Base-by-base conservation (phyloP, 225 moss, liverwort and hornwort species). In the Rhytidiadelphus loreus region DNA sequence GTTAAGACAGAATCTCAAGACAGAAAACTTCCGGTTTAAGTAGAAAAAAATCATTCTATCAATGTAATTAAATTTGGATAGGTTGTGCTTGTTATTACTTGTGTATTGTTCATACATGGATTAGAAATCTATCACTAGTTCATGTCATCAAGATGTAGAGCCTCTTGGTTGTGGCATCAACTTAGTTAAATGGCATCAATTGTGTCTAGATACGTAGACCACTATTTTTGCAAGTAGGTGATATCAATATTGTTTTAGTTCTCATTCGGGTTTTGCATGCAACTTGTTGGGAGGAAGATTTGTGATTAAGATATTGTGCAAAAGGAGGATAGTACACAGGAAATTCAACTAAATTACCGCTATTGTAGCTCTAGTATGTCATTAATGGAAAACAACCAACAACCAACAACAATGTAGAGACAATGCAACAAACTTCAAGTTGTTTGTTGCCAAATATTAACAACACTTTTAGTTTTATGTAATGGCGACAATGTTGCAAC, bases 301-400 rank as follows among this genome's bases (percentile, higher is more conserved):
- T 24, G 16, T 44, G 3, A 44, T 44, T 8, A 16, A 26, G 6
- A 72, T 44, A 9, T 29, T 73, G 2, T 43, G 1, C 17, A 46
- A 11, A 44, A 43, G 10, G 29, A 9, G 17, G 28, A 4, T 19
- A 30, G 7, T 46, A 5, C 2, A 19, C 2, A 48, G 1, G 2
- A 48, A 46, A 29, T 11, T 19, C 48, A 74, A 46, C 7, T 7
- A 30, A 18, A 19, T 73, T 19, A 46, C 0, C 4, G 1, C 2
- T 17, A 13, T 32, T 48, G 7, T 2, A 32, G 3, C 0, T 73
- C 46, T 29, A 28, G 6, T 43, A 28, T 32, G 11, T 32, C 7
- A 74, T 18, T 29, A 7, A 11, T 0, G 0, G 3, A 4, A 46
- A 29, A 46, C 4, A 28, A 73, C 4, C 30, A 48, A 32, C 6